phyloP scores from a whole-genome alignment of 352 stramenopile species.

The Halophytophthora polymorphica region DNA sequence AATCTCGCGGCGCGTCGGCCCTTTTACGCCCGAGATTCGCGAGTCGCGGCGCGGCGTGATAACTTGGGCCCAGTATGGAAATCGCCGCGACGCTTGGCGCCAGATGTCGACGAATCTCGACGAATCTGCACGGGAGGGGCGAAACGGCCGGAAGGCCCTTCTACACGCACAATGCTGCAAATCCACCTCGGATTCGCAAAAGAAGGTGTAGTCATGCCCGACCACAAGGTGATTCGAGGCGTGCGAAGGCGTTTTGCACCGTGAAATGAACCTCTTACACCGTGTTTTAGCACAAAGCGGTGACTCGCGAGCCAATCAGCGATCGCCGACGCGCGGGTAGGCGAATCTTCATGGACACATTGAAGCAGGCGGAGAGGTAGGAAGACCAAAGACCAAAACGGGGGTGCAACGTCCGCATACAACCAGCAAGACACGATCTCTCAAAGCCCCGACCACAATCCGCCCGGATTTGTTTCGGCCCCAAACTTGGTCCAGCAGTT shows the following conservation, averaged over 20 bases:
- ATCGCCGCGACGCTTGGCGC: background rate
- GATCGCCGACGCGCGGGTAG: background rate
- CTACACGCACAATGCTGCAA: background rate
- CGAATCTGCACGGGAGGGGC: conserved; percentile 6
- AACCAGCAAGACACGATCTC: too few relatives aligned
- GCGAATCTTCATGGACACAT: background rate
- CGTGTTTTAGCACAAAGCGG: background rate
- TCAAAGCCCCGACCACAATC: too few relatives aligned
- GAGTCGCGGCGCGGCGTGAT: background rate
- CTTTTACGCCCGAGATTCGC: background rate
- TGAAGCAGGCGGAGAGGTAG: background rate
- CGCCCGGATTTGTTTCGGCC: too few relatives aligned
- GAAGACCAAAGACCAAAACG: background rate
- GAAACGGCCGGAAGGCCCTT: background rate
- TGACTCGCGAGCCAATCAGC: background rate
- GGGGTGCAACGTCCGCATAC: background rate
- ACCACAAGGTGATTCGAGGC: background rate
- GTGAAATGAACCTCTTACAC: background rate
- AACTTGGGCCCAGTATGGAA: background rate
- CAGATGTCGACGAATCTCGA: conserved; percentile 8
- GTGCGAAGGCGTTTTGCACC: background rate
- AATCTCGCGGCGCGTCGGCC: background rate
- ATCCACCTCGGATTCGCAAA: background rate
- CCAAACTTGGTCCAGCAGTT: too few relatives aligned
- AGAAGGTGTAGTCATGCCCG: background rate